phyloP scores from a whole-genome alignment of 306 rosid species.

The Castanea mollissima region DNA sequence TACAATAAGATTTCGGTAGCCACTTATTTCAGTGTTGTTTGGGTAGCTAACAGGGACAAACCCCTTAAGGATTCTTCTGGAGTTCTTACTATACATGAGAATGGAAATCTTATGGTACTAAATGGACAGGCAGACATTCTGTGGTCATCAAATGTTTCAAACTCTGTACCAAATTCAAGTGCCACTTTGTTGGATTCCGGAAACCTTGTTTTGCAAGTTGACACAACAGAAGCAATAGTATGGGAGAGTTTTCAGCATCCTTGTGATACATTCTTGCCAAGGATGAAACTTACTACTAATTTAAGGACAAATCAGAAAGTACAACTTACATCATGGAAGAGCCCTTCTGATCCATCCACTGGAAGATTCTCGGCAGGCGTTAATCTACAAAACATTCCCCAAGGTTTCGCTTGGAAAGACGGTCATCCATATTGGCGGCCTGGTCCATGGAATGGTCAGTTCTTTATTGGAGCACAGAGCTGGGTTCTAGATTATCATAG shows the following conservation, averaged over 20 bases:
- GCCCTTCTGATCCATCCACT: conserved; percentile 10
- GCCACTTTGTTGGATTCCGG: conserved; percentile 22
- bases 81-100: background rate
- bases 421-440: conserved; percentile 1
- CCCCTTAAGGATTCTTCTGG: background rate
- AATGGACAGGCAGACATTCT: background rate
- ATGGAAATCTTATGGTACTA: background rate
- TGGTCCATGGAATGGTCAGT: conserved; percentile 24
- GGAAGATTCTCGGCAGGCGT: background rate
- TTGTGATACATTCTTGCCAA: background rate
- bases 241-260: conserved; percentile 35
- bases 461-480: background rate
- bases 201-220: conserved; percentile 18
- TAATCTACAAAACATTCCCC: background rate
- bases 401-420: background rate
- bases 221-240: background rate
- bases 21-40: background rate
- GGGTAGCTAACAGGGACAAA: background rate
- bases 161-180: background rate
- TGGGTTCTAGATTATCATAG: background rate
- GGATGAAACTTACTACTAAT: conserved; percentile 4
- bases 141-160: conserved; percentile 29
- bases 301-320: background rate
- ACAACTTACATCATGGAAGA: background rate
- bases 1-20: background rate